Evolutionary conservation across 129 eudicot species (phyloP), one percentile per base, ranked within the genome.

Genomic region (Lonicera japonica): DNA sequence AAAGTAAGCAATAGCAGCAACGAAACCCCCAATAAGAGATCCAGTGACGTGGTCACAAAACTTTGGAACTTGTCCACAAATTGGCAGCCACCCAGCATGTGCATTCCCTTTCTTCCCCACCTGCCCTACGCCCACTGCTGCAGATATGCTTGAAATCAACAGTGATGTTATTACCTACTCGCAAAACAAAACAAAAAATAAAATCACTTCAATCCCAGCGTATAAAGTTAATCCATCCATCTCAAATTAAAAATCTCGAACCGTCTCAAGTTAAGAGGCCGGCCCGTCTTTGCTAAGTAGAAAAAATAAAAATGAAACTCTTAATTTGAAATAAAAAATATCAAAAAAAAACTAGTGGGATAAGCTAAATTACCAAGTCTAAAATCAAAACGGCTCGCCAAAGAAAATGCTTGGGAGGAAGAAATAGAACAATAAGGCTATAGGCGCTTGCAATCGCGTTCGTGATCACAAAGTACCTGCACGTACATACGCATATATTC

Each of bases 41-140:
- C 77, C 83, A 0, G 78, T 64, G 38, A 81, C 80, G 19, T 70
- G 88, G 56, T 87, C 73, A 74, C 98, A 92, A 41, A 84, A 92
- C 52, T 87, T 87, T 5, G 95, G 88, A 47, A 92, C 98, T 75
- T 87, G 98, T 11, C 71, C 90, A 63, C 98, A 92, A 19, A 92
- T 87, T 0, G 98, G 98, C 41, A 87, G 84, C 98, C 98, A 92
- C 25, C 96, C 96, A 0, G 98, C 98, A 58, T 87, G 86, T 1
- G 71, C 64, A 52, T 92, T 92, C 68, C 98, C 96, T 21, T 82
- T 70, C 71, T 84, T 87, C 63, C 90, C 98, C 64, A 92, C 77
- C 19, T 84, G 87, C 22, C 81, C 95, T 54, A 87, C 82, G 9
- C 96, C 98, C 40, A 92, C 60, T 21, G 95, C 88, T 17, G 96